Evolutionary conservation across 768 basidiomycete genomes (phyloP).

Genomic region (Hygrocybe coccinea): DNA sequence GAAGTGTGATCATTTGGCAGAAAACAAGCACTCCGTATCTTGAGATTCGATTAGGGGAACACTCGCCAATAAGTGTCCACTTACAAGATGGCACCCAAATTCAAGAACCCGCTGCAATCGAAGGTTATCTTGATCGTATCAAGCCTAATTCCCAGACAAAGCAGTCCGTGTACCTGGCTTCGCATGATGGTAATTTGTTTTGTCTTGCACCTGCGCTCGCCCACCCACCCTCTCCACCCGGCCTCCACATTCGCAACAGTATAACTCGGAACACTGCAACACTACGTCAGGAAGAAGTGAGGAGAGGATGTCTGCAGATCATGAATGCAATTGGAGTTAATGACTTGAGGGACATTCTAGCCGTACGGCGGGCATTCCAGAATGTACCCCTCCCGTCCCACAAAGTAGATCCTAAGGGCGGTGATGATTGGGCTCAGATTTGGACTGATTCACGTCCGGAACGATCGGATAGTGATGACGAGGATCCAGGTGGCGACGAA

Average conservation of each 20-base stretch:
- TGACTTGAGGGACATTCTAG: constrained; percentile 66
- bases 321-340: constrained; percentile 59
- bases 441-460: constrained; percentile 36
- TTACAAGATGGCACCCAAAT: constrained; percentile 46
- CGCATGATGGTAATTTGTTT: constrained; percentile 73
- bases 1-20: constrained; percentile 3
- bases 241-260: constrained; percentile 29
- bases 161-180: constrained; percentile 62
- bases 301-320: constrained; percentile 61
- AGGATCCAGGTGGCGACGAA: constrained; percentile 63
- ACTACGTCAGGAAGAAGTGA: constrained; percentile 49
- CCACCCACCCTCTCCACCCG: constrained; percentile 68
- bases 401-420: constrained; percentile 27
- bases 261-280: constrained; percentile 30
- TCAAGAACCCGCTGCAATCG: constrained; percentile 73
- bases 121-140: constrained; percentile 80
- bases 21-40: constrained; percentile 43
- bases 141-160: constrained; percentile 52
- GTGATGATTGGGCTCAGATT: constrained; percentile 29
- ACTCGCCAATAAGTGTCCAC: constrained; percentile 49
- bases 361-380: constrained; percentile 61
- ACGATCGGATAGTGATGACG: constrained; percentile 46
- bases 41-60: constrained; percentile 72
- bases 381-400: constrained; percentile 35
- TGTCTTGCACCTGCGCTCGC: constrained; percentile 47